Base-by-base conservation (phyloP, 2,329 filamentous ascomycete genomes). In the Fusarium tupiense region DNA sequence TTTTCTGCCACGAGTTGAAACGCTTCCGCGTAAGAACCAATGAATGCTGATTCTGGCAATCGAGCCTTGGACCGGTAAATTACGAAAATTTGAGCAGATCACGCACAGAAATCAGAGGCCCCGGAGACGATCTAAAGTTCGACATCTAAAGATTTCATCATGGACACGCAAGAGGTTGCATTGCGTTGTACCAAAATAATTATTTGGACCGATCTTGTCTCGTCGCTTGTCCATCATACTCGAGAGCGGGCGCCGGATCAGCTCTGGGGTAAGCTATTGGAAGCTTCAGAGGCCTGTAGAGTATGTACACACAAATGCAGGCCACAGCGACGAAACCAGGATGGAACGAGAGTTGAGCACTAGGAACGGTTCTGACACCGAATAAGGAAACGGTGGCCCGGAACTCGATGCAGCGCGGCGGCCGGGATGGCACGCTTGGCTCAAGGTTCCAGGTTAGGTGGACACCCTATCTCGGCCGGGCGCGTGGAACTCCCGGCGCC, bases 121-220 rank as follows among this genome's bases (percentile, higher is more conserved):
- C 64, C 52, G 53, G 57, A 66, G 33, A 43, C 43, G 43, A 44
- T 50, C 31, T 46, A 44, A n/a, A 31, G 14, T 46, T 41, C 44
- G 43, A 16, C 22, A 37, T 75, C 81, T 85, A 83, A 81, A 84
- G 77, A 82, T 84, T 77, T 81, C 81, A 81, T 82, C n/a, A 64
- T 64, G 83, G 72, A 67, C 68, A 68, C 73, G 22, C 61, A 69
- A 53, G 61, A 64, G 49, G 58, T 47, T 53, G 61, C 52, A 57
- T 60, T 57, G 54, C 46, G 37, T 46, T 61, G 19, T 61, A 64
- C 54, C 58, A 49, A 52, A 61, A 59, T 46, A 52, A 64, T 52
- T 37, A 65, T 69, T 71, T 73, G 77, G 72, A 71, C 77, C 69
- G 77, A 79, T 77, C 72, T 33, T 61, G 41, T 58, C 56, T 38